These are phyloP conservation scores for Schwanniomyces polymorphus DNA, from an alignment of 805 yeast genomes.

Conservation along the genomic window DNA sequence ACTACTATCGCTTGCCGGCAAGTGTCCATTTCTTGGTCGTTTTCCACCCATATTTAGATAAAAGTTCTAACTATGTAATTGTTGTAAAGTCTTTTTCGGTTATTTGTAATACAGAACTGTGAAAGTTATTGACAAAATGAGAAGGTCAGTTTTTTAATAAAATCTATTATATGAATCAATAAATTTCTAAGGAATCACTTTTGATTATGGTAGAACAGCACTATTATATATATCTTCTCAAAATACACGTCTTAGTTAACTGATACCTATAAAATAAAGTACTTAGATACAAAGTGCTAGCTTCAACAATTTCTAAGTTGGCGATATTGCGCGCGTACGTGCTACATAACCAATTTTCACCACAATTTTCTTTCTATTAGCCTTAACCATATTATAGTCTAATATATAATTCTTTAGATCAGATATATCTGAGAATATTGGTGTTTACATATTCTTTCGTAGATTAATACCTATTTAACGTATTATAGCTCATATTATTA, in stretches of 20 bases:
- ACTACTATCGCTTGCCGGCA: constrained; percentile 13
- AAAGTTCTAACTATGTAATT: neutral
- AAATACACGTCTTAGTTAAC: neutral
- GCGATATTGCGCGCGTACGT: neutral
- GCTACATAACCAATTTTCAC: neutral
- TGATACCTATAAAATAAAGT: neutral
- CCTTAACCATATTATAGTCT: too few species aligned
- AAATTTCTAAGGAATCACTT: neutral
- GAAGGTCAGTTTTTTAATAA: neutral
- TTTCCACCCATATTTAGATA: constrained; percentile 12
- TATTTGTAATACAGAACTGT: neutral
- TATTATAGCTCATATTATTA: too few species aligned
- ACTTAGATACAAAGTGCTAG: neutral
- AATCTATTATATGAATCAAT: neutral
- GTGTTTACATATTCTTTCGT: too few species aligned
- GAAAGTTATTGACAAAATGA: neutral
- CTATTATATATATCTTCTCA: neutral
- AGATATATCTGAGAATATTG: too few species aligned
- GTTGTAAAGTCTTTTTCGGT: neutral
- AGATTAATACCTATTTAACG: too few species aligned
- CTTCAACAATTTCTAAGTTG: neutral
- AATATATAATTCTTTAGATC: too few species aligned
- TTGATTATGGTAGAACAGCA: neutral
- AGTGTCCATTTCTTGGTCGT: constrained; percentile 5
- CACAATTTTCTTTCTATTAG: neutral